Base-by-base conservation (phyloP, 2,329 filamentous ascomycete genomes). In the Exophiala viscosa region DNA sequence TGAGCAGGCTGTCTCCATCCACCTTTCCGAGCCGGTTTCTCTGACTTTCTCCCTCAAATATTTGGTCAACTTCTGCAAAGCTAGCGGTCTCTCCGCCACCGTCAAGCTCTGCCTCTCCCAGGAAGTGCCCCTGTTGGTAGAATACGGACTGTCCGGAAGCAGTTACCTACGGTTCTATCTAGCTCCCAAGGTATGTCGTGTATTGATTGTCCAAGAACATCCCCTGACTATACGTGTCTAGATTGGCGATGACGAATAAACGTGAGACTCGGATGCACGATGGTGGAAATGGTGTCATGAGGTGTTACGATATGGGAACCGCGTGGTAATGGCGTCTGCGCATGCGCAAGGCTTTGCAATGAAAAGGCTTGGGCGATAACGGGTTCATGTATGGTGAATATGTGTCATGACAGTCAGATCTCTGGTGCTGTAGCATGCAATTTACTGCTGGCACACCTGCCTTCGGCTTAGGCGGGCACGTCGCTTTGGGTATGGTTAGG, bases 11-110 rank as follows among this genome's bases (percentile, higher is more conserved):
- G 87, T 97, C 65, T 82, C 89, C 61, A 96, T 99, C 71, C 84
- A 90, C 68, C 84, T 99, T 57, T 87, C 84, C 35, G 95, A 99
- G 77, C 90, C 93, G 46, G 93, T 99, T 56, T 81, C 88, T 33
- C 82, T 99, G 59, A 97, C 92, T 45, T 99, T 99, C 78, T 97
- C 93, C 32, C 87, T 99, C 66, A 99, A 99, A 78, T 99, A 99
- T 76, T 86, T 99, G 2, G 89, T 95, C 80, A 97, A 97, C 82
- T 99, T 99, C 79, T 97, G 93, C 87, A 99, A 99, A 79, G 95
- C 95, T 32, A 87, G 90, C 59, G 85, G 84, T 48, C 79, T 99
- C 57, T 92, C 91, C 35, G 77, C 73, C 63, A 80, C 82, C 62
- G 95, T 99, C 73, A 93, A 88, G 76, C 85, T 99, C 64, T 95